A percentile compares a stretch with the other conserved stretches of the same genome.
phyloP scores from a whole-genome alignment of 2,329 filamentous ascomycete species.

The Sphaerulina vaccinii region DNA sequence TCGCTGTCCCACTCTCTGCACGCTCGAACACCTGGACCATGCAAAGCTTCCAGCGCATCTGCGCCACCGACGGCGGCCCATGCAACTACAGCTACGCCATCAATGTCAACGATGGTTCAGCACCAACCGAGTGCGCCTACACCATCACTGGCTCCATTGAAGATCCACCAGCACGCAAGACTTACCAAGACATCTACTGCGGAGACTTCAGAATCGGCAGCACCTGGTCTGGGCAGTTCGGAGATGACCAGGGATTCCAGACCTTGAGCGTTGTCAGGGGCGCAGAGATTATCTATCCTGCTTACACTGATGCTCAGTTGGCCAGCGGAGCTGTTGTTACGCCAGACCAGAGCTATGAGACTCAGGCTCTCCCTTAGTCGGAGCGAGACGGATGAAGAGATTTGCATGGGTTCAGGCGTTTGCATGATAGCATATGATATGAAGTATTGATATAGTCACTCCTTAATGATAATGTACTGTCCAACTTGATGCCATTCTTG shows the following conservation, averaged over 20 bases:
- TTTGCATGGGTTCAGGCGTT: background rate
- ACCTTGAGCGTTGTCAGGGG: constrained; percentile 22
- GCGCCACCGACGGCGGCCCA: constrained; percentile 11
- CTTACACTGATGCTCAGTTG: constrained; percentile 18
- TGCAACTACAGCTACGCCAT: constrained; percentile 23
- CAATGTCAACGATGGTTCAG: constrained; percentile 20
- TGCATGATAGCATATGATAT: background rate
- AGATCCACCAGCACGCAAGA: constrained; percentile 16
- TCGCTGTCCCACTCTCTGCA: constrained; percentile 4
- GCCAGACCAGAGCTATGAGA: background rate
- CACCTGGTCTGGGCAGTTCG: constrained; percentile 24
- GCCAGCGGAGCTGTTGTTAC: background rate
- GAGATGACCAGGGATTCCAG: constrained; percentile 23
- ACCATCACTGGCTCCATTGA: constrained; percentile 14
- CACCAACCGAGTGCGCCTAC: constrained; percentile 18
- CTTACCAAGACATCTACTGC: constrained; percentile 23
- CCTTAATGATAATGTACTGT: background rate
- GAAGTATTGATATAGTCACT: background rate
- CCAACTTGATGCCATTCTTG: too few relatives aligned
- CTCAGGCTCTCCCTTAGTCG: background rate
- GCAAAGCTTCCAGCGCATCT: constrained; percentile 22
- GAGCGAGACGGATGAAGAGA: background rate
- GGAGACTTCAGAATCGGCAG: constrained; percentile 22
- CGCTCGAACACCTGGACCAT: constrained; percentile 19
- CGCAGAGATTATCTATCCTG: constrained; percentile 24